Evolutionary conservation across 495 filamentous ascomycete genomes (phyloP).

Genomic region (Tetracladium setigerum): DNA sequence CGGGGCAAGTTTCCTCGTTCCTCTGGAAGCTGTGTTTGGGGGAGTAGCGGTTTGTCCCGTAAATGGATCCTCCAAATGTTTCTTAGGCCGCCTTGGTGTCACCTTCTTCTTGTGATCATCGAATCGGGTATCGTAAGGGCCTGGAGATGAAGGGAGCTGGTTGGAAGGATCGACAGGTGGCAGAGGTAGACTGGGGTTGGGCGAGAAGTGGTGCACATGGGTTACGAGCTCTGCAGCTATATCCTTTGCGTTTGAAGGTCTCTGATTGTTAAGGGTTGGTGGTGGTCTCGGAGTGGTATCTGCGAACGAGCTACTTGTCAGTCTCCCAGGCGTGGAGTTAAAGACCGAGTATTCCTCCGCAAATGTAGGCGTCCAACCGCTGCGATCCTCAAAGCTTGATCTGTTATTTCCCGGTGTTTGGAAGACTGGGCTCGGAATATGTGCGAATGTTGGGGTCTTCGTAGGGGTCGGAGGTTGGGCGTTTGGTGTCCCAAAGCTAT

Average conservation of each 20-base stretch:
- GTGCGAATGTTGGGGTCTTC: constrained; percentile 59
- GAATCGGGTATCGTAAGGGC: constrained; percentile 32
- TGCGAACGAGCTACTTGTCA: constrained; percentile 32
- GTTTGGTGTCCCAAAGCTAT: constrained; percentile 71
- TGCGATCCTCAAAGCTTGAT: constrained; percentile 36
- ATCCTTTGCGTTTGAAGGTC: constrained; percentile 17
- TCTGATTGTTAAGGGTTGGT: constrained; percentile 1
- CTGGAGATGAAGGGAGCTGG: constrained; percentile 48
- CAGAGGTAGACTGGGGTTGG: constrained; percentile 40
- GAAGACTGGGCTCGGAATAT: constrained; percentile 55
- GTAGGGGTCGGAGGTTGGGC: constrained; percentile 72
- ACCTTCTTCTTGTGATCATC: constrained; percentile 28
- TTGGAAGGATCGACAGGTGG: constrained; percentile 50
- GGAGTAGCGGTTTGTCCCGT: constrained; percentile 42
- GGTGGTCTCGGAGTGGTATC: constrained; percentile 17
- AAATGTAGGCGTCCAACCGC: constrained; percentile 46
- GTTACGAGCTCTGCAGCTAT: constrained; percentile 39
- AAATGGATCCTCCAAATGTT: constrained; percentile 26
- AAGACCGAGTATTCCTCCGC: constrained; percentile 52
- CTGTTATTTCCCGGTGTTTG: constrained; percentile 54
- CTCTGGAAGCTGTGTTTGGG: constrained; percentile 41
- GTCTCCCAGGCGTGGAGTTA: constrained; percentile 44
- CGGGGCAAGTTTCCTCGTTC: constrained; percentile 42
- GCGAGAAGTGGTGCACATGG: constrained; percentile 53
- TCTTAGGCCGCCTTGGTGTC: constrained; percentile 26